phyloP scores from a whole-genome alignment of 768 basidiomycete genomes.

The Xerocomus brunneocitrinus region DNA sequence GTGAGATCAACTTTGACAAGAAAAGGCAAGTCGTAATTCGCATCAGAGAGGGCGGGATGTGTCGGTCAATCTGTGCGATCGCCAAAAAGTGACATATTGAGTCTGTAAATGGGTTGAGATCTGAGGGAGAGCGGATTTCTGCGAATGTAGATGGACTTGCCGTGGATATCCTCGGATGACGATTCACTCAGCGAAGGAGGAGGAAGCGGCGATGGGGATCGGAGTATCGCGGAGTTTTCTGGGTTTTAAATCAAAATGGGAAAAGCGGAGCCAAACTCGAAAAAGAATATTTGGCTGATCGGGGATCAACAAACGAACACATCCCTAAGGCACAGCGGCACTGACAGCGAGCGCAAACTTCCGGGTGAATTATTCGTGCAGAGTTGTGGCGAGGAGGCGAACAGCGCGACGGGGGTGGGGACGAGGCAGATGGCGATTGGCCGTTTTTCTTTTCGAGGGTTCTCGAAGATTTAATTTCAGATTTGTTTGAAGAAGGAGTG shows the following conservation, averaged over 20 bases:
- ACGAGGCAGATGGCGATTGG: constrained; percentile 18
- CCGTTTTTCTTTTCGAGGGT: constrained; percentile 15
- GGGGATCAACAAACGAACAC: constrained; percentile 53
- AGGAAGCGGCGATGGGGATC: constrained; percentile 4
- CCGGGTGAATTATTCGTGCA: constrained; percentile 9
- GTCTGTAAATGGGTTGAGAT: constrained; percentile 21
- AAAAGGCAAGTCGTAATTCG: no score
- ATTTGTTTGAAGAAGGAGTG: constrained; percentile 17
- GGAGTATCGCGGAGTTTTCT: constrained; percentile 26
- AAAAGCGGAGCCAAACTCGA: constrained; percentile 31
- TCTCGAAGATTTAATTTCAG: constrained; percentile 32
- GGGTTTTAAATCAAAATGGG: constrained; percentile 21
- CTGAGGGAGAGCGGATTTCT: background rate
- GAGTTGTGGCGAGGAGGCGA: background rate
- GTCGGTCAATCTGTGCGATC: constrained; percentile 11
- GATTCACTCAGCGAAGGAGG: constrained; percentile 15
- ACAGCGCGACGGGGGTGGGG: background rate
- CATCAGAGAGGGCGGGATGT: no score
- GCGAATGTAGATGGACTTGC: background rate
- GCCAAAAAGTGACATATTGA: constrained; percentile 22
- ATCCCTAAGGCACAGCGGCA: constrained; percentile 28
- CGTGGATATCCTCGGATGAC: constrained; percentile 18
- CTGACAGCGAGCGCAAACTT: constrained; percentile 26
- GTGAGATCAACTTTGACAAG: background rate
- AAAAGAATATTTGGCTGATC: constrained; percentile 46